phyloP scores from a whole-genome alignment of 768 basidiomycete species.

The Auricularia auricula-judae region DNA sequence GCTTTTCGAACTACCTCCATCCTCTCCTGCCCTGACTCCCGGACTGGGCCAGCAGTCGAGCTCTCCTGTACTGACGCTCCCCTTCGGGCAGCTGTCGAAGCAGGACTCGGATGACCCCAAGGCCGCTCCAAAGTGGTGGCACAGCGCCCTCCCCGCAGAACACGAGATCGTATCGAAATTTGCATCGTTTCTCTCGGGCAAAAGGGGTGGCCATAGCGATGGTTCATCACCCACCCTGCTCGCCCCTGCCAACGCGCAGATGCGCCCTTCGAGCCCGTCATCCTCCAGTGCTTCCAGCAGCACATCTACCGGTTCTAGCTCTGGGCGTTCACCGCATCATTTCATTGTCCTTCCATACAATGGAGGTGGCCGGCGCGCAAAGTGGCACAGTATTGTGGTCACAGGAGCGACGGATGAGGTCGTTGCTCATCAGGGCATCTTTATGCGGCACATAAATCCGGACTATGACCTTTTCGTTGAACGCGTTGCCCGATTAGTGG shows the following conservation, averaged over 20 bases:
- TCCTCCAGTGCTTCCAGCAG: constrained; percentile 8
- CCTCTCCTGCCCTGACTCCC: not conserved
- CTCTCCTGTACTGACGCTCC: not conserved
- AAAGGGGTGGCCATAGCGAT: constrained; percentile 13
- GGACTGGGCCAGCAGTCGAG: not conserved
- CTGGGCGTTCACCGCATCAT: constrained; percentile 21
- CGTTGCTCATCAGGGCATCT: constrained; percentile 43
- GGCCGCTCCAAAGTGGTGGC: not conserved
- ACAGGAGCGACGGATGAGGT: constrained; percentile 44
- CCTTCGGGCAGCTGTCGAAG: not conserved
- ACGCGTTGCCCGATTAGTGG: constrained; percentile 29
- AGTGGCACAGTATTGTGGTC: constrained; percentile 43
- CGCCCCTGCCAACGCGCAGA: not conserved
- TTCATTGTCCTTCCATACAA: constrained; percentile 42
- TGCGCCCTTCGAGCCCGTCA: constrained; percentile 14
- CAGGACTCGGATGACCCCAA: constrained; percentile 9
- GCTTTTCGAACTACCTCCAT: not conserved
- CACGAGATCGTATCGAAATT: constrained; percentile 8
- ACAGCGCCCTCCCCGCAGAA: not conserved
- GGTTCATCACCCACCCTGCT: constrained; percentile 10
- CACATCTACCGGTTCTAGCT: not conserved
- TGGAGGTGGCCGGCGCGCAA: constrained; percentile 30
- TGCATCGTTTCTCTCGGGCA: constrained; percentile 2
- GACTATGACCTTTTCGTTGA: constrained; percentile 40
- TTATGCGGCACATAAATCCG: constrained; percentile 37